Evolutionary conservation across 2,329 filamentous ascomycete genomes (phyloP).

Genomic region (Nothophaeocryptopus gaeumannii): DNA sequence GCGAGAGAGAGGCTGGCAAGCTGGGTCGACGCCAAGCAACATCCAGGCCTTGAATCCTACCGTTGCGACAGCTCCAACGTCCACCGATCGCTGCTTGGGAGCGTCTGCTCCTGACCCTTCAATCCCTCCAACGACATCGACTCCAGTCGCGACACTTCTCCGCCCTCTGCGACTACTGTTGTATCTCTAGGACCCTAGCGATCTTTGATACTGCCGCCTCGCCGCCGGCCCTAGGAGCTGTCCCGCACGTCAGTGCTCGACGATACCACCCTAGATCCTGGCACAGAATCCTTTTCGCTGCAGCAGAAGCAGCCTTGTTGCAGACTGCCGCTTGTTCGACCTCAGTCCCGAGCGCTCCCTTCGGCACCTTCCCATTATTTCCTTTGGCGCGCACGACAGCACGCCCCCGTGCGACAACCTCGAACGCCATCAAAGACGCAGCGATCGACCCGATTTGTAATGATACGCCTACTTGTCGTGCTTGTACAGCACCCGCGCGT

Average conservation of each 20-base stretch:
- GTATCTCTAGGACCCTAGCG: neutral
- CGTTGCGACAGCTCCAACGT: neutral
- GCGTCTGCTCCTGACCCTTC: neutral
- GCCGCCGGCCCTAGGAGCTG: no score
- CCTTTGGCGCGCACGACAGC: neutral
- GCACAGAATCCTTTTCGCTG: slow-evolving; percentile 1
- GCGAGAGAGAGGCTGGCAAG: no score
- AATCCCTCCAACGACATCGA: no score
- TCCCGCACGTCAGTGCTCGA: no score
- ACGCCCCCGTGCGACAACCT: neutral
- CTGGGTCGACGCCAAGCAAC: no score
- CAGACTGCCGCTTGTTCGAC: neutral
- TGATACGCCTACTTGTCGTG: neutral
- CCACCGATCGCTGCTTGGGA: neutral
- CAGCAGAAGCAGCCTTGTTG: slow-evolving; percentile 1
- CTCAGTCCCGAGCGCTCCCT: neutral
- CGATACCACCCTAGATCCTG: slow-evolving; percentile 1
- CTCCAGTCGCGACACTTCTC: neutral
- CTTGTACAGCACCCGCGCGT: neutral
- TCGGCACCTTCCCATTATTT: neutral
- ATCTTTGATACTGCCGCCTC: neutral
- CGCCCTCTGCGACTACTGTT: neutral
- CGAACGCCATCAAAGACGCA: neutral
- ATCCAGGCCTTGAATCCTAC: no score
- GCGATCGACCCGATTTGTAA: neutral